Evolutionary conservation across 495 filamentous ascomycete genomes (phyloP).

Genomic region (Penicillium malachiteum): DNA sequence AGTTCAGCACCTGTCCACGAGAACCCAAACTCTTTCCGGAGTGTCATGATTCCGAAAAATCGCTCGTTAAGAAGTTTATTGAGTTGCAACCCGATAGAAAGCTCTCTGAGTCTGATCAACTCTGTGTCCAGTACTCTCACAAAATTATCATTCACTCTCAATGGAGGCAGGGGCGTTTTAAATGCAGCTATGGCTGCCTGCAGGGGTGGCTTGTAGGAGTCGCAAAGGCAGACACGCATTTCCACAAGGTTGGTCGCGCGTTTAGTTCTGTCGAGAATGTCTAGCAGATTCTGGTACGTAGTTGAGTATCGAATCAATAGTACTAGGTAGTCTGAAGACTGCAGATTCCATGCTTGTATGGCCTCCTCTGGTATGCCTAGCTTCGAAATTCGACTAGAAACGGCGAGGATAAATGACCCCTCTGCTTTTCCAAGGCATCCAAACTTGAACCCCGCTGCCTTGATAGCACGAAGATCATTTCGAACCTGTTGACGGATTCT

Average conservation of each 20-base stretch:
- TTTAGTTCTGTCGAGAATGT: slow-evolving; percentile 32
- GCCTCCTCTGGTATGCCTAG: slow-evolving; percentile 76
- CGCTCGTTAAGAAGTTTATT: slow-evolving; percentile 66
- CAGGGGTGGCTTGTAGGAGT: slow-evolving; percentile 48
- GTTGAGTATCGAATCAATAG: slow-evolving; percentile 67
- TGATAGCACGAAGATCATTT: slow-evolving; percentile 60
- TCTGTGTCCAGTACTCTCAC: background rate
- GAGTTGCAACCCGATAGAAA: slow-evolving; percentile 74
- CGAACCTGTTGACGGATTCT: slow-evolving; percentile 41
- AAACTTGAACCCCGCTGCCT: slow-evolving; percentile 71
- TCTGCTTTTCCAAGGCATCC: slow-evolving; percentile 57
- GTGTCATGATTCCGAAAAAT: slow-evolving; percentile 62
- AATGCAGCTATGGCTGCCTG: slow-evolving; percentile 52
- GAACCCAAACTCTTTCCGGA: slow-evolving; percentile 52
- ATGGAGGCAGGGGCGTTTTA: slow-evolving; percentile 8
- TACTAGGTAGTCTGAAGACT: slow-evolving; percentile 67
- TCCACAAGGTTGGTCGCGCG: slow-evolving; percentile 13
- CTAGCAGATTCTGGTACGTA: slow-evolving; percentile 57
- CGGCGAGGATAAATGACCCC: slow-evolving; percentile 61
- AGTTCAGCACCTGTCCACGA: slow-evolving; percentile 73
- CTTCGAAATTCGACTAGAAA: slow-evolving; percentile 60
- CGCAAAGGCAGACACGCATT: slow-evolving; percentile 48
- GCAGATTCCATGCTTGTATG: slow-evolving; percentile 74
- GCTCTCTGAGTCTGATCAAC: slow-evolving; percentile 19
- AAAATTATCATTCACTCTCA: slow-evolving; percentile 24